phyloP scores from a whole-genome alignment of 2,329 filamentous ascomycete genomes.

The Fusarium ramigenum region DNA sequence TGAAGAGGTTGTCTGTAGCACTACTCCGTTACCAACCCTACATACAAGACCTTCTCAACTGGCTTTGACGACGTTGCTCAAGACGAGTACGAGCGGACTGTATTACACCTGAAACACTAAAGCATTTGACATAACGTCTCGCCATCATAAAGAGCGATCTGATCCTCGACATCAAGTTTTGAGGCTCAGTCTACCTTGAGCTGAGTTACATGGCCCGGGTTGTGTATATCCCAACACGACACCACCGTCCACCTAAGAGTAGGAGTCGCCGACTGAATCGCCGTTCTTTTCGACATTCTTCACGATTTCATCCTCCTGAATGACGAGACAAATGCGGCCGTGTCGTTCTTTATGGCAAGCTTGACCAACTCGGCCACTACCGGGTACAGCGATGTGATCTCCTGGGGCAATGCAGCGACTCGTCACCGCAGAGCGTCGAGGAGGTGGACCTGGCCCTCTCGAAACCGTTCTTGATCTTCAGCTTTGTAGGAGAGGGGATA shows the following conservation, averaged over 20 bases:
- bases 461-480: accelerated
- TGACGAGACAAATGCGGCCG: accelerated
- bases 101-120: accelerated
- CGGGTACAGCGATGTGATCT: accelerated
- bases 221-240: background rate
- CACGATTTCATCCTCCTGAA: background rate
- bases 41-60: accelerated
- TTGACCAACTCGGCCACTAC: accelerated
- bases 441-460: accelerated
- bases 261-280: accelerated
- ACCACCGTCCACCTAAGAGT: accelerated
- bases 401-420: accelerated
- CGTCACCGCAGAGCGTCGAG: accelerated
- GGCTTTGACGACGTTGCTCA: background rate
- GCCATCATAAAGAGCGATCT: background rate
- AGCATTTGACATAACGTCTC: background rate
- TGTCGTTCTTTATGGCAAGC: accelerated
- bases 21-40: accelerated
- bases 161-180: background rate
- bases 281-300: background rate
- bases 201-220: background rate
- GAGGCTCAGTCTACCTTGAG: background rate
- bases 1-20: conserved; percentile 46
- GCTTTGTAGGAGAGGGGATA: accelerated
- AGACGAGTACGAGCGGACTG: accelerated